A percentile compares a stretch with the other conserved stretches of the same genome.
Conservation (phyloP, 2,329 filamentous ascomycete genomes). For the Dothideomycetes sp. region DNA sequence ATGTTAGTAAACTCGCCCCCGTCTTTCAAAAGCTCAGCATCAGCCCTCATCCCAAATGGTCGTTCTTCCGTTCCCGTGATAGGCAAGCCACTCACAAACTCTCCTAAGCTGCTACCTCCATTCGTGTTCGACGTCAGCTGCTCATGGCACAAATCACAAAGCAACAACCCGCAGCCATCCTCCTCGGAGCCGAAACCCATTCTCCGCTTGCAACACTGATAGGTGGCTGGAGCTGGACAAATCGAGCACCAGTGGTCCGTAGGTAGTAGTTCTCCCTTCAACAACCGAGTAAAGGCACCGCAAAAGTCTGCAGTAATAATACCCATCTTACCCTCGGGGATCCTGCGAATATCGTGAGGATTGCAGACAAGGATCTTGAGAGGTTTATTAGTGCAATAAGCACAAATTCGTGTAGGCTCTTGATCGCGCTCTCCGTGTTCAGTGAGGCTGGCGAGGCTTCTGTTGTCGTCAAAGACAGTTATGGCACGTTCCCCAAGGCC, state of each 20-base stretch:
- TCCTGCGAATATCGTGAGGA: constrained; percentile 19
- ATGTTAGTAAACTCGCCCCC: constrained; percentile 22
- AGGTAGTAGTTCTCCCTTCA: constrained; percentile 7
- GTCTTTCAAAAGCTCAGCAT: constrained; percentile 21
- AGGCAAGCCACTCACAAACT: constrained; percentile 14
- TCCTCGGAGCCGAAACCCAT: constrained; percentile 2
- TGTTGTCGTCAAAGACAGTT: constrained; percentile 33
- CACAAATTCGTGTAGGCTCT: constrained; percentile 27
- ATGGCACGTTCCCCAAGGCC: constrained; percentile 78
- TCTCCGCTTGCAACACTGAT: constrained; percentile 19
- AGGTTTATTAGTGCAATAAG: constrained; percentile 23
- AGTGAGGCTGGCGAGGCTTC: background rate
- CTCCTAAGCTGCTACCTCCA: too few relatives aligned
- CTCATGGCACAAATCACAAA: constrained; percentile 20
- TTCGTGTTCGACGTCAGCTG: too few relatives aligned
- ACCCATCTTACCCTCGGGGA: constrained; percentile 12
- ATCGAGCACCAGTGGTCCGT: constrained; percentile 28
- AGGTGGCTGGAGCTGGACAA: constrained; percentile 28
- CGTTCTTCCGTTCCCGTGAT: constrained; percentile 10
- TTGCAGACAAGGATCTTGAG: constrained; percentile 25
- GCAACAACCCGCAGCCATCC: constrained; percentile 19
- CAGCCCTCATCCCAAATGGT: constrained; percentile 20
- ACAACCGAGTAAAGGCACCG: constrained; percentile 16
- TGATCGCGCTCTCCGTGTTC: constrained; percentile 16
- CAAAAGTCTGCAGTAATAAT: constrained; percentile 13